phyloP scores from a whole-genome alignment of 129 eudicot species.

The Tagetes erecta region DNA sequence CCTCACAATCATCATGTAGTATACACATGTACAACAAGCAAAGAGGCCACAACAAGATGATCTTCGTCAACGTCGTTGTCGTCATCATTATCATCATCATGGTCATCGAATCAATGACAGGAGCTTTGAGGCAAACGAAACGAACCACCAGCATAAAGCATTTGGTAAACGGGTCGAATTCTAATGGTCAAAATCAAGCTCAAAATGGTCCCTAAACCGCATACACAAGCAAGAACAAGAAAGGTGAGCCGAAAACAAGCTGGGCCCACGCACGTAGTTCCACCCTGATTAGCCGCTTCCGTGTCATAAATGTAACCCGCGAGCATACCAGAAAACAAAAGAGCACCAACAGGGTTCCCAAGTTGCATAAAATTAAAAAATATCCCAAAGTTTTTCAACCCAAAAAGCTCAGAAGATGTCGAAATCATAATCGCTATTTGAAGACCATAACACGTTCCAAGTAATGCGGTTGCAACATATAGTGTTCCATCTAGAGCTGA shows the following conservation, averaged over 20 bases:
- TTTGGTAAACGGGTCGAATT: slow-evolving; percentile 90
- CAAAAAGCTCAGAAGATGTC: slow-evolving; percentile 91
- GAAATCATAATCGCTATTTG: slow-evolving; percentile 91
- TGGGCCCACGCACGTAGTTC: slow-evolving; percentile 72
- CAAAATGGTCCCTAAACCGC: slow-evolving; percentile 76
- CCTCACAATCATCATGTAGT: slow-evolving; percentile 1
- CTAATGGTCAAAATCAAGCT: slow-evolving; percentile 70
- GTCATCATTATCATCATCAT: neutral
- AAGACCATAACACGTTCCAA: slow-evolving; percentile 87
- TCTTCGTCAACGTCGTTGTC: neutral
- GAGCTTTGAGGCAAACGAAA: slow-evolving; percentile 71
- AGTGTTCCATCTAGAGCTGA: slow-evolving; percentile 77
- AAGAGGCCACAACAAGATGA: neutral
- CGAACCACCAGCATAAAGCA: slow-evolving; percentile 93
- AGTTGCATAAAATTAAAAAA: slow-evolving; percentile 85
- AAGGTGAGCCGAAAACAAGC: slow-evolving; percentile 81
- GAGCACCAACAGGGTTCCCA: slow-evolving; percentile 87
- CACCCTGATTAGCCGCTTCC: slow-evolving; percentile 71
- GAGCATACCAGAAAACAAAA: slow-evolving; percentile 74
- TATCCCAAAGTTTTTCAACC: slow-evolving; percentile 77
- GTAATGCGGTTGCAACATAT: slow-evolving; percentile 75
- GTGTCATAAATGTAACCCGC: slow-evolving; percentile 85
- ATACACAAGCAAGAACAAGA: slow-evolving; percentile 75
- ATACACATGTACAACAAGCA: slow-evolving; percentile 29
- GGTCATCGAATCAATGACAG: slow-evolving; percentile 33